A percentile compares a stretch with the other conserved stretches of the same genome.
These are phyloP conservation scores for Paraphaeosphaeria sporulosa DNA, from an alignment of 2,329 filamentous ascomycete species.

Conservation along the genomic window DNA sequence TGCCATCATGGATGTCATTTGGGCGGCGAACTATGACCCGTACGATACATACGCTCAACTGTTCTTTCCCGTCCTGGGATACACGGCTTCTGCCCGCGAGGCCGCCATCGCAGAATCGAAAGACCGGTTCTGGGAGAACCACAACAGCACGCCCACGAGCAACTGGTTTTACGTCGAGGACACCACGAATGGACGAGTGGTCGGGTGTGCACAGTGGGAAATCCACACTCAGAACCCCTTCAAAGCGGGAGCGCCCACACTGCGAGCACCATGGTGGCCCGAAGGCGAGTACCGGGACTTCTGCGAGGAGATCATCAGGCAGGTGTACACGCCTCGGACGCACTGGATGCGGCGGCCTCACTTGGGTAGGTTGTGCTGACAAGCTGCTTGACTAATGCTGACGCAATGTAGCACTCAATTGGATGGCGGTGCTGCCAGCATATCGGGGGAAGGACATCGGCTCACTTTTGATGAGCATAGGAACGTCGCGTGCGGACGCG, in stretches of 20 bases:
- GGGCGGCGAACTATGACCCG: constrained; percentile 44
- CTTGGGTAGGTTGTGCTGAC: constrained; percentile 33
- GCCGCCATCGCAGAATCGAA: constrained; percentile 39
- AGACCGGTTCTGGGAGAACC: constrained; percentile 40
- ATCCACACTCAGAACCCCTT: constrained; percentile 39
- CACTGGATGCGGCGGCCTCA: constrained; percentile 45
- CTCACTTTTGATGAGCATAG: constrained; percentile 45
- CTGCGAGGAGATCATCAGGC: constrained; percentile 43
- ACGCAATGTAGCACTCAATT: constrained; percentile 38
- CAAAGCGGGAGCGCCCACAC: constrained; percentile 30
- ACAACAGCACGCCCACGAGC: constrained; percentile 34
- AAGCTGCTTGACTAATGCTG: neutral
- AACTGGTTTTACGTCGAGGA: constrained; percentile 45
- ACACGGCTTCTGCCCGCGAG: constrained; percentile 32
- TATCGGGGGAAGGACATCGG: constrained; percentile 48
- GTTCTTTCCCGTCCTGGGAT: constrained; percentile 44
- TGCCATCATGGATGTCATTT: constrained; percentile 41
- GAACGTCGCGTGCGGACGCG: constrained; percentile 43
- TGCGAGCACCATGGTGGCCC: constrained; percentile 46
- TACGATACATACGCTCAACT: constrained; percentile 46
- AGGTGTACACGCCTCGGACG: constrained; percentile 39
- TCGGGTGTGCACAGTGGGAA: constrained; percentile 46
- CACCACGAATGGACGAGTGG: constrained; percentile 24
- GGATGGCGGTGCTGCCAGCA: constrained; percentile 46
- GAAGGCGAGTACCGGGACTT: constrained; percentile 43